Evolutionary conservation across 768 basidiomycete genomes (phyloP).

Genomic region (Cytidiella melzeri): DNA sequence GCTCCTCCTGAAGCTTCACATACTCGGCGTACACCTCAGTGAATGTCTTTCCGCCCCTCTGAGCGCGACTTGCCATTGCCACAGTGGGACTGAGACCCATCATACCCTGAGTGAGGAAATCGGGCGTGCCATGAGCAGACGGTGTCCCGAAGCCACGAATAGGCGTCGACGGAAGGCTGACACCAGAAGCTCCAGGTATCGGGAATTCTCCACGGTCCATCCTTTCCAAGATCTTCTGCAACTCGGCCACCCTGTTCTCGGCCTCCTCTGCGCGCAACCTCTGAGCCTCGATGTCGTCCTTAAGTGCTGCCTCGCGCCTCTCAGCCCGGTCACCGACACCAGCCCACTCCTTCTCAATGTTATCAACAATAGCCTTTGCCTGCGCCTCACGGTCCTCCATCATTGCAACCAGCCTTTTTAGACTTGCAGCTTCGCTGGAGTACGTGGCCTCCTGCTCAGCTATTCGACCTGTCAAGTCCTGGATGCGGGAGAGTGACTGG

Average conservation of each 20-base stretch:
- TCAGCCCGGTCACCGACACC: constrained; percentile 64
- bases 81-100: constrained; percentile 82
- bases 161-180: constrained; percentile 20
- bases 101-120: constrained; percentile 47
- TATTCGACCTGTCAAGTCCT: constrained; percentile 68
- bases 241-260: constrained; percentile 64
- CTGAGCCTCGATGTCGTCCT: constrained; percentile 70
- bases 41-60: constrained; percentile 82
- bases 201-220: constrained; percentile 72
- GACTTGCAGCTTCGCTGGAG: constrained; percentile 64
- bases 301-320: constrained; percentile 56
- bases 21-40: constrained; percentile 93
- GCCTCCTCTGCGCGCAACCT: constrained; percentile 58
- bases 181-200: constrained; percentile 33
- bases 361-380: constrained; percentile 74
- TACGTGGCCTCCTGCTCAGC: constrained; percentile 85
- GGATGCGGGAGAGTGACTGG: constrained; percentile 68
- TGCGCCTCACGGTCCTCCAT: constrained; percentile 88
- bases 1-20: constrained; percentile 79
- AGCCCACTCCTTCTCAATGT: constrained; percentile 80
- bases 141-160: constrained; percentile 38
- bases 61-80: constrained; percentile 74
- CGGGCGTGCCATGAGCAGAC: constrained; percentile 36
- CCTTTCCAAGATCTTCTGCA: constrained; percentile 66
- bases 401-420: constrained; percentile 71